These are phyloP conservation scores for Aphanomyces invadans DNA, from an alignment of 352 stramenopile genomes.

Conservation along the genomic window DNA sequence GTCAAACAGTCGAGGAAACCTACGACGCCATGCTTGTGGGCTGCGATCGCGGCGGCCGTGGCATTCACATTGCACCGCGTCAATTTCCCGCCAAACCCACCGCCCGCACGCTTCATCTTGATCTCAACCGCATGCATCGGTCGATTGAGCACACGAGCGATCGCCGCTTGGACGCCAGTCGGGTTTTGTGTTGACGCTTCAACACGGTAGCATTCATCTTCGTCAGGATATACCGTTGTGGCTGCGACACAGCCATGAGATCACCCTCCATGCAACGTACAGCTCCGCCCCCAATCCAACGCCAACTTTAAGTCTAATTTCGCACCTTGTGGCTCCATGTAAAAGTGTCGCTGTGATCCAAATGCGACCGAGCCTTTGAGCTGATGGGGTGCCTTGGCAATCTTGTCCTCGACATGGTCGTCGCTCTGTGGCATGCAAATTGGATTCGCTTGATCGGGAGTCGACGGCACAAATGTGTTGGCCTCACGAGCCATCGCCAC, in stretches of 20 bases:
- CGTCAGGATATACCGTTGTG: constrained; percentile 11
- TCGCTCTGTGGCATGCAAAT: constrained; percentile 16
- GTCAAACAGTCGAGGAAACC: neutral
- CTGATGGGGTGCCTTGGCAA: constrained; percentile 23
- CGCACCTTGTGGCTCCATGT: constrained; percentile 47
- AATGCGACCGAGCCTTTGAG: constrained; percentile 29
- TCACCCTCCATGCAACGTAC: too few relatives aligned
- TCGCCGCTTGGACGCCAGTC: constrained; percentile 27
- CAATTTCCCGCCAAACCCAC: constrained; percentile 46
- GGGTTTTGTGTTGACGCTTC: constrained; percentile 36
- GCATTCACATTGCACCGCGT: constrained; percentile 34
- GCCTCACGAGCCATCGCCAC: constrained; percentile 34
- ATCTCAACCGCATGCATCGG: constrained; percentile 31
- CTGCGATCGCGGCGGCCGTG: constrained; percentile 33
- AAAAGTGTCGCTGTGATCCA: constrained; percentile 44
- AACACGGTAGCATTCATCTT: constrained; percentile 32
- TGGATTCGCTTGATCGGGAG: neutral
- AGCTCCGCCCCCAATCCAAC: too few relatives aligned
- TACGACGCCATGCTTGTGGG: constrained; percentile 26
- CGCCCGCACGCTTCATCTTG: constrained; percentile 35
- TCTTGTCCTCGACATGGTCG: constrained; percentile 27
- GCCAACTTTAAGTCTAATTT: constrained; percentile 25
- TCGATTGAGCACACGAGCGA: constrained; percentile 31
- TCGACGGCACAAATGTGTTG: constrained; percentile 20
- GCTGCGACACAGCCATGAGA: neutral